Evolutionary conservation across 129 eudicot species (phyloP), one percentile per base, ranked within the genome.

Genomic region (Flaveria robusta): DNA sequence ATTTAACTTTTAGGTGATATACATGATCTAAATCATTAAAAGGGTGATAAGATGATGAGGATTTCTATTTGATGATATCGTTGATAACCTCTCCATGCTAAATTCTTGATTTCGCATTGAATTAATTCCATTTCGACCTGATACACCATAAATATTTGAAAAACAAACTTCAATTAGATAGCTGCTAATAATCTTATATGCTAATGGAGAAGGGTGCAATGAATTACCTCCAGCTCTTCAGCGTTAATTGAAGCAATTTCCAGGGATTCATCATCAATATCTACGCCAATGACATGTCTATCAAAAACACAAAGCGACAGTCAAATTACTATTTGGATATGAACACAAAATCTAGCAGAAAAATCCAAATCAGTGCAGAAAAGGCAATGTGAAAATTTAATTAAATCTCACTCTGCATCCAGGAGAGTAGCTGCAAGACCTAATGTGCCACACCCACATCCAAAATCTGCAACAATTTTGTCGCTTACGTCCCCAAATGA

Each of bases 361-460:
- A 51, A 22, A 56, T 41, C 2, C 29, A 51, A 59, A 43, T 0
- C 2, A 45, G 7, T 7, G n/a, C 5, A 59, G 46, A 58, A 37
- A 71, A 47, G 27, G 39, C 39, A 34, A 34, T 34, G 39, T 34
- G 39, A 34, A 31, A 31, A n/a, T 14, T 3, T 52, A 27, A 68
- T 27, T 55, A 75, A 46, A 71, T 49, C 97, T 86, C 59, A 93
- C 98, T 88, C 91, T 51, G 97, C 97, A 78, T 86, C 97, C 55
- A 94, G 83, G 56, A 94, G 97, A 56, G 85, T 85, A 74, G 99
- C 99, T 46, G 96, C 99, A 75, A 94, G 83, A 37, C 99, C 97
- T 69, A 94, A 75, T 41, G 99, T 94, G 66, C 99, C 99, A 67
- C 99, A 94, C 51, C 99, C 99, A 82, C 99, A 94, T 59, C 99